phyloP scores from a whole-genome alignment of 1,284 basidiomycete species.

The Ceratobasidium sp. region DNA sequence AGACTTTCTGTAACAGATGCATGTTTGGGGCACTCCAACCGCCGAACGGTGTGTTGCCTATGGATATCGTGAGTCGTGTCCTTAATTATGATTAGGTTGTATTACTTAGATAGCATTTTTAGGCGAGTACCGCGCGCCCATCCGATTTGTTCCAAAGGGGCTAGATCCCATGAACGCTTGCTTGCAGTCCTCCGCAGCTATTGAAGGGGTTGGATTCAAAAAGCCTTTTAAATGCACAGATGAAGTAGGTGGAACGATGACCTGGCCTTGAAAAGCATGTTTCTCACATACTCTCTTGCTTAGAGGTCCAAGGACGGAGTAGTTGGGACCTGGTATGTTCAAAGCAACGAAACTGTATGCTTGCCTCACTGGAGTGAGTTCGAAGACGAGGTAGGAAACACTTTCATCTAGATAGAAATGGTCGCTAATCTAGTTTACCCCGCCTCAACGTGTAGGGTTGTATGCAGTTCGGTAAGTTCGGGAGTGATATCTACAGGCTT shows the following conservation, averaged over 20 bases:
- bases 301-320: conserved; percentile 33
- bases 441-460: conserved; percentile 2
- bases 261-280: too few species aligned
- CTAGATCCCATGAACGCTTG: conserved; percentile 8
- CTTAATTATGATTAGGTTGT: not conserved
- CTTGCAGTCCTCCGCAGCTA: conserved; percentile 1
- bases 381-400: conserved; percentile 24
- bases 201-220: conserved; percentile 33
- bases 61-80: conserved; percentile 30
- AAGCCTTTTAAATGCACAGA: conserved; percentile 23
- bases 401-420: not conserved
- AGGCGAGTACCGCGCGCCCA: conserved; percentile 26
- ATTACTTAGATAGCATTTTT: not conserved
- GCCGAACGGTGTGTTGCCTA: conserved; percentile 26
- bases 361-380: conserved; percentile 36
- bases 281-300: not conserved
- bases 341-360: conserved; percentile 26
- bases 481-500: not conserved
- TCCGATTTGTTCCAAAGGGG: conserved; percentile 28
- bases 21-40: not conserved
- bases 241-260: conserved; percentile 6
- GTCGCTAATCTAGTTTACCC: not conserved
- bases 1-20: not conserved
- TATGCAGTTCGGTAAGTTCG: conserved; percentile 31
- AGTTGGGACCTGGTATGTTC: conserved; percentile 32